Evolutionary conservation across 2,329 filamentous ascomycete species (phyloP), one percentile per base, ranked within the genome.

Genomic region (Fusarium ambrosium): DNA sequence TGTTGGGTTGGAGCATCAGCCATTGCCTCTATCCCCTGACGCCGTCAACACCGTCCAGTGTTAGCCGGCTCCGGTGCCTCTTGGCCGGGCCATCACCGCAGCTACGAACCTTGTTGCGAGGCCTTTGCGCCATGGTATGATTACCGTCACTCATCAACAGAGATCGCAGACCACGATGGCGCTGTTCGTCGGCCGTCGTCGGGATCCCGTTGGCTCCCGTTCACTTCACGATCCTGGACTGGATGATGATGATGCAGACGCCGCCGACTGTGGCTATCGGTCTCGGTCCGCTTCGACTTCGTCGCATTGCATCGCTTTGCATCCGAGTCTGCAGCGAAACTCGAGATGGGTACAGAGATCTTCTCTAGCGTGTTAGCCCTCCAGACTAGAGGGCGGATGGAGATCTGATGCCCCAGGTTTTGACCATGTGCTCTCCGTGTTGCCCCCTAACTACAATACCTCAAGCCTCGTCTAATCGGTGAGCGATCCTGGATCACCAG

Each of bases 231-330:
- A 66, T 62, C 56, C 69, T 22, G 51, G 32, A 48, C 32, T 34
- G 32, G 32, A 34, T 58, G 72, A 65, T 65, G 68, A 65, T 58
- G 61, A 24, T 66, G 68, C 72, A 73, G 72, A 56, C 61, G 68
- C 65, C 68, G 51, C 61, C 32, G 66, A 53, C 62, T 39, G 22
- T 55, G 63, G 43, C 58, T 43, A 34, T 53, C 45, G 58, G 63
- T 72, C 74, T 78, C 76, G 72, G 74, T 74, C 65, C 72, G 71
- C 67, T 69, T 78, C 53, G 68, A 74, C 65, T 66, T 64, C 61
- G 63, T 66, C 61, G 61, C 62, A 66, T 66, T 66, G 69, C 72
- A 76, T 68, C 37, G 45, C 60, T 59, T 62, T 59, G 60, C 72
- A 58, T 37, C 41, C 59, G 37, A 14, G 32, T 51, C 24, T 60